These are phyloP conservation scores for Lepidium sativum DNA, from an alignment of 345 rosid genomes.

Conservation along the genomic window DNA sequence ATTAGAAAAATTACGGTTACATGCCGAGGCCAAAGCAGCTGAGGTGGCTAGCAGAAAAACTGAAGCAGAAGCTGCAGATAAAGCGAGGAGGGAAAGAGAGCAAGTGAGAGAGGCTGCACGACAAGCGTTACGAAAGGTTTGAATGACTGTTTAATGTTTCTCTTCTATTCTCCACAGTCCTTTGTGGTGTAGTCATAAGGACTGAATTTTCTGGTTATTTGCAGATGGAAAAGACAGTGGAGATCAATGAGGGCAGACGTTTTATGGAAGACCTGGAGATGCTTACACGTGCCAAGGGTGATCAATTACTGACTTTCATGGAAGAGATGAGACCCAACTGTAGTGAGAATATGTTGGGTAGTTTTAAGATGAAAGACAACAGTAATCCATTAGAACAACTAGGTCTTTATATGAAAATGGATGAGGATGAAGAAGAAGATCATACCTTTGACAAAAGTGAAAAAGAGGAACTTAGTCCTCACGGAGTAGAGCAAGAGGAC, in stretches of 20 bases:
- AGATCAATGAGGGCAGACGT: conserved; percentile 66
- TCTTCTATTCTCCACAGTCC: neutral
- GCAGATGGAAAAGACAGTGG: conserved; percentile 96
- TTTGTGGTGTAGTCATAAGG: neutral
- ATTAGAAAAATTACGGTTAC: conserved; percentile 68
- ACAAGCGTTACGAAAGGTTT: conserved; percentile 70
- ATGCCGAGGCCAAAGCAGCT: conserved; percentile 84
- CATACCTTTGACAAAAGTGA: neutral
- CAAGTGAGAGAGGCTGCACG: conserved; percentile 90
- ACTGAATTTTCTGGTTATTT: neutral
- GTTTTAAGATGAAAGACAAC: conserved; percentile 60
- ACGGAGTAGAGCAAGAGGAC: neutral
- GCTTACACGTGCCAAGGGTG: conserved; percentile 45
- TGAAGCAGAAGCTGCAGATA: conserved; percentile 74
- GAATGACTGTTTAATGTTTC: neutral
- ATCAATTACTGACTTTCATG: conserved; percentile 33
- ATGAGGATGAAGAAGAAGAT: conserved; percentile 37
- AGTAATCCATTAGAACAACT: conserved; percentile 72
- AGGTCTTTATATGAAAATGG: conserved; percentile 72
- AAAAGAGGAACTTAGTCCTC: neutral
- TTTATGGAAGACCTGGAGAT: conserved; percentile 82
- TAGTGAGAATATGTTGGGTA: conserved; percentile 43
- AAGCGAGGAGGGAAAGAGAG: conserved; percentile 66
- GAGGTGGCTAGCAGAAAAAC: conserved; percentile 67
- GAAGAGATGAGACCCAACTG: conserved; percentile 54